Evolutionary conservation across 106 monocot species (phyloP).

Genomic region (Dendrobium huoshanense): DNA sequence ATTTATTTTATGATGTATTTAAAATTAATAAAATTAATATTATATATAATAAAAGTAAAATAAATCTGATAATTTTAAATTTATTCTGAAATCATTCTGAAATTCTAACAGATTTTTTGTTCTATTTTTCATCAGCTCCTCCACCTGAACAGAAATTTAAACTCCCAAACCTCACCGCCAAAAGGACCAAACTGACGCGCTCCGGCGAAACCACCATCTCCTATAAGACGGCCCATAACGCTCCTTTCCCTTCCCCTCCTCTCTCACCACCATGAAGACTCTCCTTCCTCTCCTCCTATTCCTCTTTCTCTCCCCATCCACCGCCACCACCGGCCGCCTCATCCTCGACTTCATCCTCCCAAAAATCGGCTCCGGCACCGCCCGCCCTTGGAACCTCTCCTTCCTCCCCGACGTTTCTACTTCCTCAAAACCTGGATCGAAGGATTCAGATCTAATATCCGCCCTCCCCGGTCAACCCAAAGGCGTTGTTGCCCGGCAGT

Average conservation of each 20-base stretch:
- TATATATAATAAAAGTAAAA: too few species aligned
- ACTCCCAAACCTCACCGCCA: neutral
- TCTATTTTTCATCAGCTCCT: neutral
- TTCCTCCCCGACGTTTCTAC: neutral
- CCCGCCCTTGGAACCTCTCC: neutral
- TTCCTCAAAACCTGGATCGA: conserved; percentile 9
- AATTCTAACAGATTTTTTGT: too few species aligned
- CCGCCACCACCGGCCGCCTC: neutral
- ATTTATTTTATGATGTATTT: too few species aligned
- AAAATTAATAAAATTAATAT: too few species aligned
- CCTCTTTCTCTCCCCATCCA: conserved; percentile 4
- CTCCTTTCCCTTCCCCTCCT: neutral
- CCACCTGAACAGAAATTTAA: neutral
- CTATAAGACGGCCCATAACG: neutral
- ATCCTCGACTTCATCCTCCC: conserved; percentile 8
- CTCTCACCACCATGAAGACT: neutral
- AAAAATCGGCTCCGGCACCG: neutral
- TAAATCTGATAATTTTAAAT: too few species aligned
- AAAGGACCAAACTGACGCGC: neutral
- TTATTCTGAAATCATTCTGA: too few species aligned
- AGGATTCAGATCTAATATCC: conserved; percentile 27
- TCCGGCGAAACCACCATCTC: neutral
- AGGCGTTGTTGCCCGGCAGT: conserved; percentile 17
- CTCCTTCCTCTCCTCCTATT: conserved; percentile 1
- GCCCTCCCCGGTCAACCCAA: conserved; percentile 37